phyloP scores from a whole-genome alignment of 441 rosid genomes.

The Populus hybrid region DNA sequence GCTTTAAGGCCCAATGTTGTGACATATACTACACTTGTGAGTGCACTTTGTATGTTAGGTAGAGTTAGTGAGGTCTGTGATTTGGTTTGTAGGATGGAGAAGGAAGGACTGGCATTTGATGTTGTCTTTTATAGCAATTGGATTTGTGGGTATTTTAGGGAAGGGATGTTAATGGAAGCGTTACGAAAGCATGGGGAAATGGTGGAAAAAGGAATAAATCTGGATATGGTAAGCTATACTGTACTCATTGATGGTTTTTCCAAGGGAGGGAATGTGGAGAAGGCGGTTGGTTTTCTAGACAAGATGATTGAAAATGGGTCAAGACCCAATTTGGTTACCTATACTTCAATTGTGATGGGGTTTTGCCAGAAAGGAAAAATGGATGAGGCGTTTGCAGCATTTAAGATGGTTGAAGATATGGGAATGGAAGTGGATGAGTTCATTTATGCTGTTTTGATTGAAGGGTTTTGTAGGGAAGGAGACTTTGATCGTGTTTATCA shows the following conservation, averaged over 20 bases:
- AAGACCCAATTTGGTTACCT: constrained; percentile 56
- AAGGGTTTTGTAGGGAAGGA: constrained; percentile 60
- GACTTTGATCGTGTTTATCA: constrained; percentile 44
- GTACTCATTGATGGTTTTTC: constrained; percentile 58
- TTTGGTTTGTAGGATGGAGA: constrained; percentile 47
- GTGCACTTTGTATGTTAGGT: constrained; percentile 58
- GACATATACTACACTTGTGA: constrained; percentile 53
- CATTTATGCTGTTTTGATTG: constrained; percentile 63
- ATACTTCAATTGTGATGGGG: constrained; percentile 52
- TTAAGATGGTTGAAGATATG: constrained; percentile 41
- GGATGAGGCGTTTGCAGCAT: constrained; percentile 52
- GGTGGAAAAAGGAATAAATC: constrained; percentile 42
- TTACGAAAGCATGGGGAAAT: constrained; percentile 44
- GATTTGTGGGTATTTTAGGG: constrained; percentile 51
- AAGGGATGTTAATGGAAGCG: constrained; percentile 45
- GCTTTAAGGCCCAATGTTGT: constrained; percentile 58
- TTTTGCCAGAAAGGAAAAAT: constrained; percentile 57
- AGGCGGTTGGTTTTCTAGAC: constrained; percentile 48
- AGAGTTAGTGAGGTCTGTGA: constrained; percentile 46
- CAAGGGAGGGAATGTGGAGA: constrained; percentile 39
- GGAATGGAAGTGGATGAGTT: constrained; percentile 61
- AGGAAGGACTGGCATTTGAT: constrained; percentile 55
- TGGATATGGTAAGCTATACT: constrained; percentile 54
- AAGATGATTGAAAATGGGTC: constrained; percentile 59
- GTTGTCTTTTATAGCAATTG: constrained; percentile 63